Evolutionary conservation across 139 green algal species (phyloP).

Genomic region (Tetradesmus lagerheimii): DNA sequence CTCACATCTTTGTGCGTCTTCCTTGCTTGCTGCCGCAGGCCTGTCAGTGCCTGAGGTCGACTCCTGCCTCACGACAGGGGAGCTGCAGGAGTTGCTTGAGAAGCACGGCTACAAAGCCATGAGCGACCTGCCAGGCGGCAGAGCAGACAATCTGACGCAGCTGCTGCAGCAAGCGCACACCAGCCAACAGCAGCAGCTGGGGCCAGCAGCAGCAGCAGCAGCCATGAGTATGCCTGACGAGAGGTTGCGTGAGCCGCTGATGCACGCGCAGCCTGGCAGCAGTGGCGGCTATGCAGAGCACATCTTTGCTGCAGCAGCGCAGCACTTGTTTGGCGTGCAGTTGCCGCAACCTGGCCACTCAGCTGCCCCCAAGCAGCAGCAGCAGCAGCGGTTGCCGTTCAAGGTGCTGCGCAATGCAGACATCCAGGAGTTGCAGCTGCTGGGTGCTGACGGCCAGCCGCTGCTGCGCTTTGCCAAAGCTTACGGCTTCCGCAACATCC

Average conservation of each 20-base stretch:
- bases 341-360: neutral
- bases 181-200: slow-evolving; percentile 46
- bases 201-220: slow-evolving; percentile 1
- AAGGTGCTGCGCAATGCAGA: slow-evolving; percentile 79
- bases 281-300: slow-evolving; percentile 92
- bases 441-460: slow-evolving; percentile 43
- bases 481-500: slow-evolving; percentile 99
- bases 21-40: slow-evolving; percentile 35
- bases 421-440: slow-evolving; percentile 66
- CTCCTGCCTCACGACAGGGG: slow-evolving; percentile 91
- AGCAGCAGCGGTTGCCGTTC: slow-evolving; percentile 67
- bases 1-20: neutral
- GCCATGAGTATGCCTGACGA: neutral
- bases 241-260: slow-evolving; percentile 23
- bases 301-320: slow-evolving; percentile 34
- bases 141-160: slow-evolving; percentile 34
- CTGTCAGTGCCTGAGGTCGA: slow-evolving; percentile 83
- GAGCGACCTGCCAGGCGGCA: neutral
- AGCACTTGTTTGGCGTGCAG: neutral
- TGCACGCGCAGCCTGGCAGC: slow-evolving; percentile 69
- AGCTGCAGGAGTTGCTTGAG: slow-evolving; percentile 88
- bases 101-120: slow-evolving; percentile 3
- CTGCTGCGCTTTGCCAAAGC: slow-evolving; percentile 86
- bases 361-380: neutral
- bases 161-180: slow-evolving; percentile 20